Percentiles rank a stretch among this genome's conserved stretches.
Conservation (phyloP, 495 filamentous ascomycete species). For the Trichoderma parareesei region DNA sequence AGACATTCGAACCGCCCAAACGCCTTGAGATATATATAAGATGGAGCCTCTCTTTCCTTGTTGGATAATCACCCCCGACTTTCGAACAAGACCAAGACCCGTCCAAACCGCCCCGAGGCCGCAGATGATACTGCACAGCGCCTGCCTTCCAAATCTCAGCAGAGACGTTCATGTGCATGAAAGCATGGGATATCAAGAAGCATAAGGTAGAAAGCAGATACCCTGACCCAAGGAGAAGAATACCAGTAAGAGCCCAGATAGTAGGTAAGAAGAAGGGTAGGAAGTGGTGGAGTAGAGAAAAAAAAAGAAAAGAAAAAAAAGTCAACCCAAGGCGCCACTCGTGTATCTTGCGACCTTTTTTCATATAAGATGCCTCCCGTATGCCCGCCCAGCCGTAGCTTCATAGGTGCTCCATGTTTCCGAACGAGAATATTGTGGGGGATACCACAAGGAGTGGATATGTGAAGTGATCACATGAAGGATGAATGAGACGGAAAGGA, state of each 20-base stretch:
- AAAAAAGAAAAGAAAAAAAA: neutral
- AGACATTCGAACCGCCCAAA: neutral
- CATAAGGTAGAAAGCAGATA: neutral
- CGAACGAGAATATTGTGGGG: too few species aligned
- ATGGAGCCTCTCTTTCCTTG: neutral
- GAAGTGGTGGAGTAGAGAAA: neutral
- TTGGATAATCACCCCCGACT: neutral
- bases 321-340: neutral
- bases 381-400: neutral
- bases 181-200: neutral
- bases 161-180: neutral
- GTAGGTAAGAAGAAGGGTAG: neutral
- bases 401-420: neutral
- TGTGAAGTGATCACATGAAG: neutral
- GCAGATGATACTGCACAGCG: too few species aligned
- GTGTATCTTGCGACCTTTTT: conserved; percentile 2
- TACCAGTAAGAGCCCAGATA: neutral
- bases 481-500: neutral
- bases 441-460: neutral
- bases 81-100: neutral
- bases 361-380: neutral
- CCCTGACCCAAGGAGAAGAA: neutral
- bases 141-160: too few species aligned
- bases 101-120: too few species aligned
- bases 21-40: neutral